phyloP scores from a whole-genome alignment of 176 grass and related monocot genomes.

The Saccharum spontaneum region DNA sequence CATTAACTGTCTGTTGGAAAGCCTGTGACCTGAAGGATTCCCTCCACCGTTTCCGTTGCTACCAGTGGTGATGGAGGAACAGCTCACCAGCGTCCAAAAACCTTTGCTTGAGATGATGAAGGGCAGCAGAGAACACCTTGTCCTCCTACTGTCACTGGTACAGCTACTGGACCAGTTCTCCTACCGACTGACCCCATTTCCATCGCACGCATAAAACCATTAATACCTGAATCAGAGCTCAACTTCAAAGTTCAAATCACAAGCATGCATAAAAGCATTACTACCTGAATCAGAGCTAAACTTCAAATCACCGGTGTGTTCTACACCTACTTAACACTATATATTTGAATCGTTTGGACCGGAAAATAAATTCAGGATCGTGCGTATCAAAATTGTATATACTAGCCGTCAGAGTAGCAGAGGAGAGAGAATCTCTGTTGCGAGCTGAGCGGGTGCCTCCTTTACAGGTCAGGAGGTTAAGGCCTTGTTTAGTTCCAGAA shows the following conservation, averaged over 20 bases:
- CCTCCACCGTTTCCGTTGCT: constrained; percentile 22
- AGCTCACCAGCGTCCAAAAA: constrained; percentile 3
- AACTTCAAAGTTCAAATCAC: too few species aligned
- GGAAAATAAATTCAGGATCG: neutral
- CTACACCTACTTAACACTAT: neutral
- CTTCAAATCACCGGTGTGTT: neutral
- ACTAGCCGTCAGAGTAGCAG: neutral
- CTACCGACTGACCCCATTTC: neutral
- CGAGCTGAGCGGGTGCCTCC: neutral
- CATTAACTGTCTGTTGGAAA: constrained; percentile 17
- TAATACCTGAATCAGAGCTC: too few species aligned
- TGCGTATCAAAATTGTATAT: neutral
- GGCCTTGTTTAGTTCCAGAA: too few species aligned
- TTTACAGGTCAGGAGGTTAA: constrained; percentile 16
- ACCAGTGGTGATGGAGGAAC: neutral
- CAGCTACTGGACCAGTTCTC: neutral
- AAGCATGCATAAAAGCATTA: too few species aligned
- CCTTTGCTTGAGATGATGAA: neutral
- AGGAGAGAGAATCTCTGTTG: constrained; percentile 13
- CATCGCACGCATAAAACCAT: neutral
- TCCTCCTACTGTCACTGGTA: neutral
- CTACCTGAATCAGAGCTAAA: neutral
- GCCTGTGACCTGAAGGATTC: constrained; percentile 5
- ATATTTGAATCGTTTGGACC: neutral
- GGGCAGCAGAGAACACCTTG: neutral